Evolutionary conservation across 2,329 filamentous ascomycete species (phyloP).

Genomic region (Fusarium algeriense): DNA sequence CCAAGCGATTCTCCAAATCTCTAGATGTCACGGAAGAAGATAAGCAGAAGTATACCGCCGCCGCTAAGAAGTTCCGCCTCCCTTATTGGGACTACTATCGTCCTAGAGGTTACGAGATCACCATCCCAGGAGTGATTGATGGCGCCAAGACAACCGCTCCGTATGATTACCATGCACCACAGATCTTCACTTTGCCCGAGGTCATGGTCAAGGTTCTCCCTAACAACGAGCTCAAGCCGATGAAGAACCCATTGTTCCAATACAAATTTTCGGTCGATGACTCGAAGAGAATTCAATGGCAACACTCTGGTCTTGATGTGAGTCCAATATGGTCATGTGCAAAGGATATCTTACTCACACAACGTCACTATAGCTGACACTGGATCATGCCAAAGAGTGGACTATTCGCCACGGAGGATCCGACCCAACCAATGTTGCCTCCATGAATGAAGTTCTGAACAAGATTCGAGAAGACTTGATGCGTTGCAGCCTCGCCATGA

Average conservation of each 20-base stretch:
- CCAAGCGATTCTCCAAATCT: not conserved
- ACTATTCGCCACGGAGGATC: not conserved
- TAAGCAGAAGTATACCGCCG: not conserved
- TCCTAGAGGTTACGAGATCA: not conserved
- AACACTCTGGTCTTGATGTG: not conserved
- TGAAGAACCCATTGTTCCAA: not conserved
- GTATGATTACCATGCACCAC: not conserved
- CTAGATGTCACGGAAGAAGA: not conserved
- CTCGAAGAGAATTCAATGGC: not conserved
- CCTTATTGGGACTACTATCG: not conserved
- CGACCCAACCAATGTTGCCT: not conserved
- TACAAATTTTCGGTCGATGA: not conserved
- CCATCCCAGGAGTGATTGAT: not conserved
- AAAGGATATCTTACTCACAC: not conserved
- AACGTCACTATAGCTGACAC: not conserved
- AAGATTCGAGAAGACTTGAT: not conserved
- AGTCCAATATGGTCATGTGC: not conserved
- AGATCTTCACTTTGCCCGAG: not conserved
- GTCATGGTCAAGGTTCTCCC: not conserved
- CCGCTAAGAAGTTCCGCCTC: not conserved
- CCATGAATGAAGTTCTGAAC: not conserved
- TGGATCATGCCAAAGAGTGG: not conserved
- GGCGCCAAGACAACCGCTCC: not conserved
- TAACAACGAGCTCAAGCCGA: not conserved
- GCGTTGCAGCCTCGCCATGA: not conserved